phyloP scores from a whole-genome alignment of 352 stramenopile species.

The Globisporangium uncinulatum region DNA sequence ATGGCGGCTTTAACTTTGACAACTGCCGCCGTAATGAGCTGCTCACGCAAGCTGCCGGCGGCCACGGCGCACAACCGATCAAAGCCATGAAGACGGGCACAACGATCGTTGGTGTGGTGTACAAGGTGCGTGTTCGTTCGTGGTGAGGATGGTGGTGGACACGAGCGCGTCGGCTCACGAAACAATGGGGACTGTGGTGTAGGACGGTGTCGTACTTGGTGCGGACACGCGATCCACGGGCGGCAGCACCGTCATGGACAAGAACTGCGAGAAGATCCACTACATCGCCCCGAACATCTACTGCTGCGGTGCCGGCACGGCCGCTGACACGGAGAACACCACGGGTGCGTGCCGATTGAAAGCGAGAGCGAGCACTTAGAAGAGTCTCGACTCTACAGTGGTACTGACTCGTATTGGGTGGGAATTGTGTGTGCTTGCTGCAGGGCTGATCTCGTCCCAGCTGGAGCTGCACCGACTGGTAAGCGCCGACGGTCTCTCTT shows the following conservation, averaged over 20 bases:
- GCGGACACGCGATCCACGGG: slow-evolving; percentile 97
- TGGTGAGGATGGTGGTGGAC: not conserved
- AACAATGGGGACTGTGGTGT: not conserved
- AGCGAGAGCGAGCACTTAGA: not conserved
- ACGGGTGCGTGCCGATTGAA: slow-evolving; percentile 22
- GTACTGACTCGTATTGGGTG: not conserved
- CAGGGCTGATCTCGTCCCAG: slow-evolving; percentile 78
- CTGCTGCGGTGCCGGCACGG: slow-evolving; percentile 97
- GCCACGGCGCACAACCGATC: slow-evolving; percentile 44
- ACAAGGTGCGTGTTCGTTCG: slow-evolving; percentile 47
- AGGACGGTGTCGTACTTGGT: slow-evolving; percentile 94
- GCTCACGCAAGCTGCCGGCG: slow-evolving; percentile 28
- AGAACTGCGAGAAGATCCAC: slow-evolving; percentile 99
- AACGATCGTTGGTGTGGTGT: slow-evolving; percentile 96
- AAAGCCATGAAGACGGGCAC: slow-evolving; percentile 94
- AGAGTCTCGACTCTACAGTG: too few relatives aligned
- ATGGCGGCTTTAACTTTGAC: slow-evolving; percentile 91
- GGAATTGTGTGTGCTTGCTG: not conserved
- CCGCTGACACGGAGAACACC: slow-evolving; percentile 96
- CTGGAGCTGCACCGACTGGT: slow-evolving; percentile 95
- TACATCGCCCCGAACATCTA: slow-evolving; percentile 99
- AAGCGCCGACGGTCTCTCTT: slow-evolving; percentile 16
- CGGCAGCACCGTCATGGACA: slow-evolving; percentile 95
- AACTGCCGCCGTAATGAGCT: slow-evolving; percentile 91
- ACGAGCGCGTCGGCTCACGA: not conserved